phyloP scores from a whole-genome alignment of 352 stramenopile genomes.

The Phytophthora sp. region DNA sequence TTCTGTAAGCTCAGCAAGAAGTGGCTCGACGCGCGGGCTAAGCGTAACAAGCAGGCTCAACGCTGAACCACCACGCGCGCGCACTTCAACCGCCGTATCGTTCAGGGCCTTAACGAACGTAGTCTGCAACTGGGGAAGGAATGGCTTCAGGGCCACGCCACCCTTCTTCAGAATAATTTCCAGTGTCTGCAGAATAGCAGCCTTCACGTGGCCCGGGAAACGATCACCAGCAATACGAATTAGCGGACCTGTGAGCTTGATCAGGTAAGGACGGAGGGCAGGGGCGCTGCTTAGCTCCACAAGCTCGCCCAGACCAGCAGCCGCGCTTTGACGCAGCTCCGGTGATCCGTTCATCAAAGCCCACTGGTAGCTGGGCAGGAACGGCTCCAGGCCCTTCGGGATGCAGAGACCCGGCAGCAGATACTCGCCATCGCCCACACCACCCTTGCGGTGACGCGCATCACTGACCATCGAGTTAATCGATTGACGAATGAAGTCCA shows the following conservation, averaged over 20 bases:
- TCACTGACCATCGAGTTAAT: slow-evolving; percentile 98
- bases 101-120: slow-evolving; percentile 99
- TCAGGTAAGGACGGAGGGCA: slow-evolving; percentile 95
- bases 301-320: slow-evolving; percentile 96
- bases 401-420: slow-evolving; percentile 82
- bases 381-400: slow-evolving; percentile 93
- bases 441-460: slow-evolving; percentile 94
- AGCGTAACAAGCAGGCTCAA: slow-evolving; percentile 95
- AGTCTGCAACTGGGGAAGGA: slow-evolving; percentile 99
- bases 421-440: slow-evolving; percentile 79
- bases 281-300: slow-evolving; percentile 91
- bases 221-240: slow-evolving; percentile 99
- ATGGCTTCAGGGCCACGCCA: slow-evolving; percentile 97
- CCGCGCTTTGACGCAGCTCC: slow-evolving; percentile 90
- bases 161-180: slow-evolving; percentile 97
- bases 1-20: slow-evolving; percentile 96
- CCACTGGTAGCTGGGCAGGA: slow-evolving; percentile 98
- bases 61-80: slow-evolving; percentile 89
- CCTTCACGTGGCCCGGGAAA: slow-evolving; percentile 98
- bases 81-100: slow-evolving; percentile 94
- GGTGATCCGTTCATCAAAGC: slow-evolving; percentile 96
- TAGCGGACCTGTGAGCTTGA: slow-evolving; percentile 97
- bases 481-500: slow-evolving; percentile 97
- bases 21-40: slow-evolving; percentile 94
- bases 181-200: slow-evolving; percentile 97